Evolutionary conservation across 306 rosid genomes (phyloP).

Genomic region (Mimosa bimucronata): DNA sequence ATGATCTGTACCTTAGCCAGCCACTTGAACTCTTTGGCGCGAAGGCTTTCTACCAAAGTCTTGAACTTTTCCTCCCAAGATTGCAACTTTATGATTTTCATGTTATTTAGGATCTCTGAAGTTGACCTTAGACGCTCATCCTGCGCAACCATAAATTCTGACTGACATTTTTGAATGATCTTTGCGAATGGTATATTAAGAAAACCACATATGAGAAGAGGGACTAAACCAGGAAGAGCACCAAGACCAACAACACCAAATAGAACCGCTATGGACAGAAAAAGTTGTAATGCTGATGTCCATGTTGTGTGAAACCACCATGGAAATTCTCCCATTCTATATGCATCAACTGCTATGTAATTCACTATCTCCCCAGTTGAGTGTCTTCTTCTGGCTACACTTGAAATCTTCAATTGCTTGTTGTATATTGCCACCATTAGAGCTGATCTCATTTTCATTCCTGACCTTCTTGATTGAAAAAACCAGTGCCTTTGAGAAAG

Average conservation of each 20-base stretch:
- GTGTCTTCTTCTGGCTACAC: slow-evolving; percentile 61
- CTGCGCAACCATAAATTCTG: slow-evolving; percentile 70
- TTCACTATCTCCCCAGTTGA: slow-evolving; percentile 80
- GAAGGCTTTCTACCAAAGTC: slow-evolving; percentile 46
- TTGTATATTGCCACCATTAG: slow-evolving; percentile 76
- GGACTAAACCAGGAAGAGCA: slow-evolving; percentile 70
- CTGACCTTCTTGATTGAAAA: slow-evolving; percentile 63
- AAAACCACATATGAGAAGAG: slow-evolving; percentile 60
- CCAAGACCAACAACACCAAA: slow-evolving; percentile 65
- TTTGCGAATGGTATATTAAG: slow-evolving; percentile 70
- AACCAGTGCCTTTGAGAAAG: slow-evolving; percentile 71
- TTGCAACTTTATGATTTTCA: slow-evolving; percentile 80
- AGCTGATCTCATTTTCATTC: slow-evolving; percentile 81
- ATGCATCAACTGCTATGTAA: slow-evolving; percentile 80
- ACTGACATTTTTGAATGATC: slow-evolving; percentile 58
- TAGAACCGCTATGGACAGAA: slow-evolving; percentile 53
- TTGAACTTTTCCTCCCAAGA: slow-evolving; percentile 86
- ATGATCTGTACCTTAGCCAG: slow-evolving; percentile 48
- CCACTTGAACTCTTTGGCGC: slow-evolving; percentile 69
- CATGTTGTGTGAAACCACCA: slow-evolving; percentile 81
- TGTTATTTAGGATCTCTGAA: slow-evolving; percentile 77
- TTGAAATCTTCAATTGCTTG: slow-evolving; percentile 73
- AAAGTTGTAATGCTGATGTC: slow-evolving; percentile 49
- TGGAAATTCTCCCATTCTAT: slow-evolving; percentile 84
- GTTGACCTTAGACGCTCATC: slow-evolving; percentile 75